Evolutionary conservation across 106 monocot species (phyloP), one percentile per base, ranked within the genome.

Genomic region (Dioscorea alata): DNA sequence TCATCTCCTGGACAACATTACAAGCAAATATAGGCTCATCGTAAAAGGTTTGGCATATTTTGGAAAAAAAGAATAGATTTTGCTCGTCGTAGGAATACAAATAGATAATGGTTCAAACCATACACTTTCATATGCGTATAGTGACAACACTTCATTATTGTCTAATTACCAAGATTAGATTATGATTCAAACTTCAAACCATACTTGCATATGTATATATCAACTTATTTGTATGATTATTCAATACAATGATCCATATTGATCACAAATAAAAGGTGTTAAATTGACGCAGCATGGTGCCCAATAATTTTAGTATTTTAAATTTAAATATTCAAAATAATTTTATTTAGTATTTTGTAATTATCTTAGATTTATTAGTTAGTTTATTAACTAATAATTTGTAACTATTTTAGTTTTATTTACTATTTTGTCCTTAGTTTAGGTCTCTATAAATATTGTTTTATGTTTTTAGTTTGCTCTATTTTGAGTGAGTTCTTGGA

Each of bases 1-100:
- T 89, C 93, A 93, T 93, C 23, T 88, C 93, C 93, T 93, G 78
- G 28, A 28, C 3, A 28, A 3, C 28, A 28, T 28, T 73, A 86
- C 61, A 31, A 8, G 13, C 12, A 68, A 74, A 75, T 32, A 51
- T 19, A 12, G 23, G 1, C 13, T 42, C 12, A 67, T 51, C 28
- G 31, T 13, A 17, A 51, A 68, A 31, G 4, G 14, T 49, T 15
- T 12, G 50, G 50, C 13, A 23, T 4, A 67, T 49, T 2, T 49
- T 10, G 12, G 21, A 51, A 16, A n/a, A 20, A 51, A 13, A 49
- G 50, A 14, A 22, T 23, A n/a, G 6, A 50, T 42, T 42, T 42
- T 34, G 34, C 34, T 42, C 42, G 4, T 42, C 42, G 6, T 42
- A 42, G 42, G 42, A 42, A 42, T 42, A 10, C 13, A 31, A 25